A percentile compares a stretch with the other conserved stretches of the same genome.
Evolutionary conservation across 352 stramenopile genomes (phyloP).

Genomic region (Globisporangium cystogenes): DNA sequence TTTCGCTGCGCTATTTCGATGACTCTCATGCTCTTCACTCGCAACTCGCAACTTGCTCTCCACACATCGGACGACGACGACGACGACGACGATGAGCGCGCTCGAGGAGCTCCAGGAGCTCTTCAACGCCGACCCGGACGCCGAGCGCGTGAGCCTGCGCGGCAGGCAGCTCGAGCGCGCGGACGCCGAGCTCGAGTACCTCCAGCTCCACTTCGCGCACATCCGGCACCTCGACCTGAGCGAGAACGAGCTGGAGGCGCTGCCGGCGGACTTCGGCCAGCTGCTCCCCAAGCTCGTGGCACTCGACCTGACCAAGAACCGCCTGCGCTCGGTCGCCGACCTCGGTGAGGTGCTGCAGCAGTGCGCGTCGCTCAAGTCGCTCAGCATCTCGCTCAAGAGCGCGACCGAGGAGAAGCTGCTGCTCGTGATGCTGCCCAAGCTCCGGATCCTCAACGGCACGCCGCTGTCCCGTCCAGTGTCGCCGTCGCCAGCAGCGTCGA

Average conservation of each 20-base stretch:
- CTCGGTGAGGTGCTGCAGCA: conserved; percentile 33
- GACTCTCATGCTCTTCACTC: too few relatives aligned
- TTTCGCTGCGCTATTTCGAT: too few relatives aligned
- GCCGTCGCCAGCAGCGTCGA: conserved; percentile 6
- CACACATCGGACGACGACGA: background rate
- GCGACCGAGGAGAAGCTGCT: conserved; percentile 46
- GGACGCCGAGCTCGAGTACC: conserved; percentile 29
- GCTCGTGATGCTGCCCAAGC: conserved; percentile 41
- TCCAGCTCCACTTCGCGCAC: conserved; percentile 33
- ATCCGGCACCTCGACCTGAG: conserved; percentile 55
- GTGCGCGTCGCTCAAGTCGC: conserved; percentile 50
- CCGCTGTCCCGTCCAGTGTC: conserved; percentile 13
- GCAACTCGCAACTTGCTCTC: too few relatives aligned
- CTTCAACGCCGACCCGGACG: conserved; percentile 19
- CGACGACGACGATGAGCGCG: conserved; percentile 18
- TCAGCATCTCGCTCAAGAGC: conserved; percentile 45
- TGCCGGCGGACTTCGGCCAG: conserved; percentile 33
- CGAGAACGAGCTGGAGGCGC: conserved; percentile 34
- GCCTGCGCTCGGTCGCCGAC: conserved; percentile 32
- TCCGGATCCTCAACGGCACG: conserved; percentile 57
- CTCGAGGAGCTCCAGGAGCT: conserved; percentile 51
- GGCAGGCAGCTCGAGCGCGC: conserved; percentile 24
- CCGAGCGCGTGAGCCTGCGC: conserved; percentile 42
- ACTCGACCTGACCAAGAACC: conserved; percentile 52
- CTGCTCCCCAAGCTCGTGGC: conserved; percentile 47